Percentiles rank a stretch among this genome's conserved stretches.
Conservation (phyloP, 1,284 basidiomycete species). For the Exobasidium rhododendri region DNA sequence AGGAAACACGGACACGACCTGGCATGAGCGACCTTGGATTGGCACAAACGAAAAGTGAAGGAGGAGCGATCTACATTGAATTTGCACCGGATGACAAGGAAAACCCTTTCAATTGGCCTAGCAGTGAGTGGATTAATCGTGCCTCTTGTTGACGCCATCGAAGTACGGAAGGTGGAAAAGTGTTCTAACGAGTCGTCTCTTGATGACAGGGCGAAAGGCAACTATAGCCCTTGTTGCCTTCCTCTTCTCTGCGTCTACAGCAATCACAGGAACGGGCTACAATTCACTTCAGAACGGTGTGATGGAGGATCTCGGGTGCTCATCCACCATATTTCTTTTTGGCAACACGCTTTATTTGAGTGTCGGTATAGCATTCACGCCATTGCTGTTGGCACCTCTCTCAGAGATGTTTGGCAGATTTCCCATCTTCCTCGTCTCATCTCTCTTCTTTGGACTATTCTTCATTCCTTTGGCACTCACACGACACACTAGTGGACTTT, state of each 20-base stretch:
- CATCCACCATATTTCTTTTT: constrained; percentile 12
- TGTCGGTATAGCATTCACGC: constrained; percentile 33
- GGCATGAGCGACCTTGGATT: background rate
- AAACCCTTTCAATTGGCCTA: constrained; percentile 5
- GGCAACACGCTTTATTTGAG: constrained; percentile 28
- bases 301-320: constrained; percentile 8
- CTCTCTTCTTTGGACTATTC: constrained; percentile 31
- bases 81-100: background rate
- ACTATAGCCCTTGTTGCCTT: constrained; percentile 27
- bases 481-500: constrained; percentile 38
- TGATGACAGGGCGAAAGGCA: constrained; percentile 20
- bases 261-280: constrained; percentile 21
- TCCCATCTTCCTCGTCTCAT: constrained; percentile 31
- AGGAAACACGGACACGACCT: background rate
- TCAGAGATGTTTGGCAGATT: constrained; percentile 36
- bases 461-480: constrained; percentile 48
- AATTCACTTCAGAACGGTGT: constrained; percentile 7
- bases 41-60: constrained; percentile 7
- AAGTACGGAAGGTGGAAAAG: too few relatives aligned
- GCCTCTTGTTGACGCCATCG: too few relatives aligned
- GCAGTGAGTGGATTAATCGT: background rate
- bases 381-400: constrained; percentile 34
- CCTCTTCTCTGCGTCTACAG: constrained; percentile 37
- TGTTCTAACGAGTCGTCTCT: too few relatives aligned
- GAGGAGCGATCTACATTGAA: constrained; percentile 6